Base-by-base conservation (phyloP, 2,329 filamentous ascomycete genomes). In the Venturia aucupariae region DNA sequence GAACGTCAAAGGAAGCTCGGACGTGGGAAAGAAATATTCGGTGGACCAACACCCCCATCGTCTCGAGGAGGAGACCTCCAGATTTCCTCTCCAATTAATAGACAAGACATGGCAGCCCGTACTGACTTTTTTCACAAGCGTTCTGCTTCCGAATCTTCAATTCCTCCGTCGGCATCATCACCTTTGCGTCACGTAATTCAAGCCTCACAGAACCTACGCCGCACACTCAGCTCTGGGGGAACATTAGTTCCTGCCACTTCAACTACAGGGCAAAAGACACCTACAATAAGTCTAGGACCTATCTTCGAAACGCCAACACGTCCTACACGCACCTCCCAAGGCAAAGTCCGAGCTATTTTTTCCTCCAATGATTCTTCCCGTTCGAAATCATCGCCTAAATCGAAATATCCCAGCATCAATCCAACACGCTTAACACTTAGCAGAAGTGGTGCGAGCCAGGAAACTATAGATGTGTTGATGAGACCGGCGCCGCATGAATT, bases 11-110 rank as follows among this genome's bases (percentile, higher is more conserved):
- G 32, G 15, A 57, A 39, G 72, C 74, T 46, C 73, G 30, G 11
- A 19, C 51, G 51, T 17, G 51, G 51, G 15, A 30, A 57, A 32
- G 51, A 57, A 27, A 8, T 57, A n/a, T 76, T 19, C 68, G 73
- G 4, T 71, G 73, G 15, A 71, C 72, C 46, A 75, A 75, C 68
- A 74, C 72, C 66, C 74, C 76, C 48, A 73, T 74, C 24, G 75
- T 76, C 67, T 76, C 74, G 68, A 72, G 75, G 63, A 73, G 74
- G 1, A 15, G 46, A 48, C 66, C 68, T n/a, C 69, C 72, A 62
- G 71, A 72, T 22, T 69, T 71, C 15, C 69, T 75, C 4, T 73
- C 72, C 42, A 73, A 77, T 66, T 75, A 76, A 35, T 32, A 35
- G 30, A 51, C 32, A 19, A 11, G 32, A 38, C 7, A 66, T 61